Conservation (phyloP, 2,329 filamentous ascomycete species). For the Calonectria hongkongensis region DNA sequence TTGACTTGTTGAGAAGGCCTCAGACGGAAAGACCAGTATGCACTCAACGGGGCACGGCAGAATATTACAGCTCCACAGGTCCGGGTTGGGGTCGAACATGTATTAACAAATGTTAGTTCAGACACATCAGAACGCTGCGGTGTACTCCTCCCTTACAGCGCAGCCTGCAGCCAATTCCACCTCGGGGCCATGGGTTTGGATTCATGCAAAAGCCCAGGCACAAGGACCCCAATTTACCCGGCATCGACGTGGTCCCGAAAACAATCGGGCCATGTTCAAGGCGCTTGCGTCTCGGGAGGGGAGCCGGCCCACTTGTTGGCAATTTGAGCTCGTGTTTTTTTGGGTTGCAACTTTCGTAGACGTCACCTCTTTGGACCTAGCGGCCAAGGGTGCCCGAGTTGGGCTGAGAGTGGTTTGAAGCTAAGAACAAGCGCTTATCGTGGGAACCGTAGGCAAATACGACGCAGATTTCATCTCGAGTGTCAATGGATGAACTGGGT, state of each 20-base stretch:
- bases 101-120: neutral
- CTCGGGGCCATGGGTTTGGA: neutral
- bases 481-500: neutral
- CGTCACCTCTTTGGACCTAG: constrained; percentile 20
- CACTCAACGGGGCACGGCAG: neutral
- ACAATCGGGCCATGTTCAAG: constrained; percentile 1
- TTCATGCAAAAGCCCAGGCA: constrained; percentile 12
- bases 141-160: neutral
- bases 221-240: neutral
- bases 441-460: neutral
- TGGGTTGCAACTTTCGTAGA: constrained; percentile 18
- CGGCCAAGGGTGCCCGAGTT: constrained; percentile 13
- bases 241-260: constrained; percentile 4
- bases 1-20: neutral
- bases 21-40: neutral
- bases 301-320: constrained; percentile 17
- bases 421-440: constrained; percentile 15
- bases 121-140: neutral
- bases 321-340: constrained; percentile 22
- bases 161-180: neutral
- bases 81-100: neutral
- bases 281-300: constrained; percentile 7
- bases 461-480: neutral
- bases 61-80: neutral
- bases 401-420: constrained; percentile 3